A percentile compares a stretch with the other conserved stretches of the same genome.
phyloP scores from a whole-genome alignment of 179 eudicot genomes.

The Heliamphora pulchella region DNA sequence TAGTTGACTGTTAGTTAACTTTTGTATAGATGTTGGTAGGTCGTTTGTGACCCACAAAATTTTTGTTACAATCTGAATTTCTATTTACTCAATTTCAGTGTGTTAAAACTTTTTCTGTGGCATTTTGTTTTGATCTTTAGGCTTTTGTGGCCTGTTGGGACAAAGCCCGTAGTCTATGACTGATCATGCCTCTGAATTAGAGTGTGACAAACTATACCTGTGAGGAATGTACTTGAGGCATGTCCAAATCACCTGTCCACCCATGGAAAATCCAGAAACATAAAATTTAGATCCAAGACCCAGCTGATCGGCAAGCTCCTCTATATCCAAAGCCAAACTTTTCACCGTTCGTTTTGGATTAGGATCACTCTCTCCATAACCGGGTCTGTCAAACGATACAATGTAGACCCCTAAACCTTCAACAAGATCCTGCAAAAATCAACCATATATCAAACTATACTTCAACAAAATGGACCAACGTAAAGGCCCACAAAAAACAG shows the following conservation, averaged over 20 bases:
- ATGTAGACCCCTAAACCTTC: constrained; percentile 35
- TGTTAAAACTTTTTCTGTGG: too few species aligned
- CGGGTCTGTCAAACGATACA: constrained; percentile 42
- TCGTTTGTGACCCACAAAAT: too few species aligned
- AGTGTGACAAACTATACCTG: constrained; percentile 29
- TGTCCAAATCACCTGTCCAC: constrained; percentile 36
- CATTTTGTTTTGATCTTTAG: too few species aligned
- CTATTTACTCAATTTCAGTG: too few species aligned
- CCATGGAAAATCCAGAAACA: constrained; percentile 41
- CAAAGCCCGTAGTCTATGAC: too few species aligned
- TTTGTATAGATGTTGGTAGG: too few species aligned
- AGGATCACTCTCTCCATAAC: constrained; percentile 49
- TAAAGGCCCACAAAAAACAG: not conserved
- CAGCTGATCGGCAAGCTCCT: constrained; percentile 43
- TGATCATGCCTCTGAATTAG: too few species aligned
- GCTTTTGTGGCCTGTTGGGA: too few species aligned
- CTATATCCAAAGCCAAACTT: constrained; percentile 36
- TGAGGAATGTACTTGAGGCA: constrained; percentile 50
- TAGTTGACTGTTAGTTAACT: too few species aligned
- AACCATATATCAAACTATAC: constrained; percentile 5
- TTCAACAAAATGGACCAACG: not conserved
- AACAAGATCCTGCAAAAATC: constrained; percentile 27
- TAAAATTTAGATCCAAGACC: constrained; percentile 38
- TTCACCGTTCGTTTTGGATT: constrained; percentile 35
- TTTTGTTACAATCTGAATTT: too few species aligned